Base-by-base conservation (phyloP, 2,329 filamentous ascomycete genomes). In the Aspergillus sp. region DNA sequence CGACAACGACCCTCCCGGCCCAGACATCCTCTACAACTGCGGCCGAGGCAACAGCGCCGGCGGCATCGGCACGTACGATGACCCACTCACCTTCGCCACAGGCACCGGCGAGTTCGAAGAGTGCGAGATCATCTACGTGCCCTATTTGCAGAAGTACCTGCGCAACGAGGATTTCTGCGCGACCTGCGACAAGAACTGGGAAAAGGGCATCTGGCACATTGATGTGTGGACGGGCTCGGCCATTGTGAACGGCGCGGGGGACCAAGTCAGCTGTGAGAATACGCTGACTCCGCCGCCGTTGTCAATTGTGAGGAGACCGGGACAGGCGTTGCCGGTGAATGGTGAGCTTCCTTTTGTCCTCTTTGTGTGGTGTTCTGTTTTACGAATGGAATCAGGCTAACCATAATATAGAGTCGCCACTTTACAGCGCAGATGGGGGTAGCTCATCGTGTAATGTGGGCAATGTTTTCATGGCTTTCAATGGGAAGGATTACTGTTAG, bases 111-210 rank as follows among this genome's bases (percentile, higher is more conserved):
- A 61, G 18, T 62, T 59, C 16, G 31, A 54, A 11, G 31, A 60
- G 36, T 63, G 62, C 39, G 62, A 63, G 49, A 49, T 63, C 12
- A 52, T 62, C 50, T 63, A 62, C 49, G 51, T 56, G 4, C 62
- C 62, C 7, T 60, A 62, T 18, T 49, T 63, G 36, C 39, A 52
- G 31, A 63, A 62, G 46, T 62, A 63, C n/a, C 54, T 62, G 12
- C 52, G 54, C 14, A 18, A 55, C 42, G 62, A 63, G 45, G 62
- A 63, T 36, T 45, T 39, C 10, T 63, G 62, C n/a, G 56, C 42
- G 29, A 18, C 18, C 31, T 51, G 39, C 49, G 58, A 39, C 11
- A 58, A 46, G 7, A 52, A 62, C 49, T 63, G 56, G 49, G 14
- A 54, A 9, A 39, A 31, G 5, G 54, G 50, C 31, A 57, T 46